phyloP scores from a whole-genome alignment of 2,329 filamentous ascomycete genomes.

The Metarhizium brunneum region DNA sequence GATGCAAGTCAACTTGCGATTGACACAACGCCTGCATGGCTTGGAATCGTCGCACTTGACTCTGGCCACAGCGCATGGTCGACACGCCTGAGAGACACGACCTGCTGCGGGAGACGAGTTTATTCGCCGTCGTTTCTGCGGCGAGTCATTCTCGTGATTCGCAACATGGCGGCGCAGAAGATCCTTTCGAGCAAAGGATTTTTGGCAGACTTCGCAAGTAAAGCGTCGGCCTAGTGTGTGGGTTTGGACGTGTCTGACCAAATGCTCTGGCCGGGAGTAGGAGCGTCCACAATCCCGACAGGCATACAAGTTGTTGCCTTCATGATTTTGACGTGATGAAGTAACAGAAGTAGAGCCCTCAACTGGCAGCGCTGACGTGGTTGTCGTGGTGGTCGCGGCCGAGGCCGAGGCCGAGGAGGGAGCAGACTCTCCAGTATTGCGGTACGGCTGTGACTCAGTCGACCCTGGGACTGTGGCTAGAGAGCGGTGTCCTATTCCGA shows the following conservation, averaged over 20 bases:
- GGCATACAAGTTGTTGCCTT: slow-evolving; percentile 31
- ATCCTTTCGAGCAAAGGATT: slow-evolving; percentile 44
- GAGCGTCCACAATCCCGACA: slow-evolving; percentile 42
- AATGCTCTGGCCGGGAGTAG: slow-evolving; percentile 45
- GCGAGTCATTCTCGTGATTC: slow-evolving; percentile 40
- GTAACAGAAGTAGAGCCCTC: slow-evolving; percentile 1
- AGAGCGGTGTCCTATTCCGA: background rate
- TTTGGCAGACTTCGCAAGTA: slow-evolving; percentile 39
- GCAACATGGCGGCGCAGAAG: slow-evolving; percentile 42
- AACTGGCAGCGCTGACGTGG: background rate
- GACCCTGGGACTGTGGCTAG: background rate
- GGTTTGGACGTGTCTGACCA: slow-evolving; percentile 41
- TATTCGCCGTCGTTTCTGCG: slow-evolving; percentile 37
- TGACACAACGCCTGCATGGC: slow-evolving; percentile 42
- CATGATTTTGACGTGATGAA: slow-evolving; percentile 11
- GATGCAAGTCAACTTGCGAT: slow-evolving; percentile 35
- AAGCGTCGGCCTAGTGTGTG: slow-evolving; percentile 42
- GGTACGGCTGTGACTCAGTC: background rate
- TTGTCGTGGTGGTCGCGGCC: background rate
- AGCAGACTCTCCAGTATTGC: background rate
- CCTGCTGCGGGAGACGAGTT: slow-evolving; percentile 34
- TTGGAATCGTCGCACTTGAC: slow-evolving; percentile 48
- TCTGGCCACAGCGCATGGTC: slow-evolving; percentile 39
- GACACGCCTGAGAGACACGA: slow-evolving; percentile 44
- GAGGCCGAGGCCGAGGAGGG: background rate